Evolutionary conservation across 176 grass and related monocot genomes (phyloP).

Genomic region (Sorghum bicolor): DNA sequence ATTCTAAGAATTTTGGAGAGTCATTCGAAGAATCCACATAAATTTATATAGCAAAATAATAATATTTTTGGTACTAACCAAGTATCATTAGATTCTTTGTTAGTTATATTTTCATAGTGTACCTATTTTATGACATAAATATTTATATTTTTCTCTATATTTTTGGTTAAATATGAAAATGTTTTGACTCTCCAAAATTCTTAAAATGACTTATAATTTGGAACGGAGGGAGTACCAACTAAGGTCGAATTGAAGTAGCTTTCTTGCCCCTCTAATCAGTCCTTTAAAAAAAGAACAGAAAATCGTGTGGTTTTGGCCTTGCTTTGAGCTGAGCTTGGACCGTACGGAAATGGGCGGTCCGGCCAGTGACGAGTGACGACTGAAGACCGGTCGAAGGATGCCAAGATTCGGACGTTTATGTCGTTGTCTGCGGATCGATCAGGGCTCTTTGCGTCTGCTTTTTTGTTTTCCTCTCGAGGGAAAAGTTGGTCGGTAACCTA

Average conservation of each 20-base stretch:
- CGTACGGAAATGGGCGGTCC: slow-evolving; percentile 19
- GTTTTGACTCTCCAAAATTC: no score
- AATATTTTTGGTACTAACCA: no score
- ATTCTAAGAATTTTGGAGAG: no score
- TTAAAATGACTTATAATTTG: no score
- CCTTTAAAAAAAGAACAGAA: background rate
- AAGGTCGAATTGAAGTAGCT: background rate
- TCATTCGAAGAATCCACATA: no score
- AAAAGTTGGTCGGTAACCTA: slow-evolving; percentile 4
- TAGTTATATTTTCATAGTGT: no score
- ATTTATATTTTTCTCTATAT: no score
- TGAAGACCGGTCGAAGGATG: background rate
- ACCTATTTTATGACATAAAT: no score
- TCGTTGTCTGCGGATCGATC: slow-evolving; percentile 13
- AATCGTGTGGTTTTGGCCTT: background rate
- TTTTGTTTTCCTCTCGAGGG: background rate
- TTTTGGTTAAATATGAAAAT: no score
- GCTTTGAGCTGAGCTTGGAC: slow-evolving; percentile 1
- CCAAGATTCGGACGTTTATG: background rate
- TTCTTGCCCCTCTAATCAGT: slow-evolving; percentile 7
- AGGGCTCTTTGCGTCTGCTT: background rate
- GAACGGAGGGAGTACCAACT: no score
- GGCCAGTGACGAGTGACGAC: slow-evolving; percentile 1
- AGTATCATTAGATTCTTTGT: no score
- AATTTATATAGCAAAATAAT: no score